Base-by-base conservation (phyloP, 352 stramenopile genomes). In the Globisporangium heterothallicum region DNA sequence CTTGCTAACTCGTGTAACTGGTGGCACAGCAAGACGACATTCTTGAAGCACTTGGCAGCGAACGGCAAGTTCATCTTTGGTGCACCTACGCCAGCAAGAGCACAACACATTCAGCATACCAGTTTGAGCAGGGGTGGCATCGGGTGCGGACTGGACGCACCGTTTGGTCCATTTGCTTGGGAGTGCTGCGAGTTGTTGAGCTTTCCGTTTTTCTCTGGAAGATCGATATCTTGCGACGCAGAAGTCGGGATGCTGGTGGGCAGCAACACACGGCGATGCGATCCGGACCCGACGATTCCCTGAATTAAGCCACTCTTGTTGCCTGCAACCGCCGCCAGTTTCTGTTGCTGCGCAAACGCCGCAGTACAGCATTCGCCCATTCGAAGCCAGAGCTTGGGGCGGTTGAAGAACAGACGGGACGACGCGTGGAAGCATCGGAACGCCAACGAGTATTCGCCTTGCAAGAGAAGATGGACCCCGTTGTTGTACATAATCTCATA, bases 401-500 rank as follows among this genome's bases (percentile, higher is more conserved):
- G 84, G 55, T 97, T 96, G 59, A 95, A 94, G 46, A 94, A 94
- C 49, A 96, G 42, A 2, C 84, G 71, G 38, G 89, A 94, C 7
- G 89, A 90, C 49, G 78, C 77, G 59, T 95, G 75, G 63, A 97
- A 94, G 66, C 88, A 96, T 30, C 84, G 85, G 53, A 97, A 94
- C 8, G 89, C 89, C 25, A 93, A 56, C 35, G 71, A 56, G 43
- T 85, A 92, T 36, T 95, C 72, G 18, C 83, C 83, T 54, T 92
- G 78, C 41, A 96, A 63, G 46, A 97, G 61, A 38, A 97, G 61
- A 42, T 97, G 88, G 29, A 97, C 54, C 4, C 87, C 89, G 49
- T 95, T 94, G 74, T 97, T 97, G 78, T 96, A 97, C 66, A 95
- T 71, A 44, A 97, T 88, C 67, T 95, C 84, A 58, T 78, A 75